Conservation (phyloP, 2,329 filamentous ascomycete species). For the Talaromyces verruculosus region DNA sequence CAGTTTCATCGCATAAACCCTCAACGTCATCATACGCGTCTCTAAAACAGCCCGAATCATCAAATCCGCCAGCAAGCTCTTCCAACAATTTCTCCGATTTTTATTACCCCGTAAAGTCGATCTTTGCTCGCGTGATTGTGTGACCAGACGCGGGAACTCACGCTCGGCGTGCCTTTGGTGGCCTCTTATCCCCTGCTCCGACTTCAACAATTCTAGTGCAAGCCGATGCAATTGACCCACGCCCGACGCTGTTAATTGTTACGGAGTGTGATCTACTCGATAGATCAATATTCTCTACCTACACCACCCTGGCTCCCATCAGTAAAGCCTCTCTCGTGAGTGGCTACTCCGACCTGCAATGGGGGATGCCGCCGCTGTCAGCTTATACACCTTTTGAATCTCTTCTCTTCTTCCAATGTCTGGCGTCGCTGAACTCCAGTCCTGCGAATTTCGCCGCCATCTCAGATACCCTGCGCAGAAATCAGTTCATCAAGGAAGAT, state of each 20-base stretch:
- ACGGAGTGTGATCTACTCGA: background rate
- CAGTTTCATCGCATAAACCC: constrained; percentile 8
- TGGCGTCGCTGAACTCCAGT: constrained; percentile 66
- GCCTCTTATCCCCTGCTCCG: constrained; percentile 1
- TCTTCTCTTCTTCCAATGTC: constrained; percentile 78
- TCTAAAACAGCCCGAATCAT: background rate
- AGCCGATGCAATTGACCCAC: constrained; percentile 5
- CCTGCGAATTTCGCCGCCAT: constrained; percentile 68
- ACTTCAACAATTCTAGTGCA: background rate
- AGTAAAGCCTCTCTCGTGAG: constrained; percentile 35
- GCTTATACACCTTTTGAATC: constrained; percentile 83
- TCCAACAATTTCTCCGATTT: background rate
- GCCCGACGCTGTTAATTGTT: background rate
- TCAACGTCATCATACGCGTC: constrained; percentile 12
- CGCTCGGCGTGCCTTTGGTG: constrained; percentile 12
- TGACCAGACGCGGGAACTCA: constrained; percentile 14
- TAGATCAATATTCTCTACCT: background rate
- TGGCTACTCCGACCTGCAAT: constrained; percentile 43
- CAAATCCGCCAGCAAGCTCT: background rate
- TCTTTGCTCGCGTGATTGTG: constrained; percentile 7
- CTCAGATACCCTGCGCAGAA: constrained; percentile 71
- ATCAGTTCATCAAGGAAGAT: constrained; percentile 69
- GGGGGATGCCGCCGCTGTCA: constrained; percentile 60
- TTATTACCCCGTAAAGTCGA: background rate
- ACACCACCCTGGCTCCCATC: constrained; percentile 29